Evolutionary conservation across 257 asterid genomes (phyloP), one percentile per base, ranked within the genome.

Genomic region (Ballota nigra): DNA sequence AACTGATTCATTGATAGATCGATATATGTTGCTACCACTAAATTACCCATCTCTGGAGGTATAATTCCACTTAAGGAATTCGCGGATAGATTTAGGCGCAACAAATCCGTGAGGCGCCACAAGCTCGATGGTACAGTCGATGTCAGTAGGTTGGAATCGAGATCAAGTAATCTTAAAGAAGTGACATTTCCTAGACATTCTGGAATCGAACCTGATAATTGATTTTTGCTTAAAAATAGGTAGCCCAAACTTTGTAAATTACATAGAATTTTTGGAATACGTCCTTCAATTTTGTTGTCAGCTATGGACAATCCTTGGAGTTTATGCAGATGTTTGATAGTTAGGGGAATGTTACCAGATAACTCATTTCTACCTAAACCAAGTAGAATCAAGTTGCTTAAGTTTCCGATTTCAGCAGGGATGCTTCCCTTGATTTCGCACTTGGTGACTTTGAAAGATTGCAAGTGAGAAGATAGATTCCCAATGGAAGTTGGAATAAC

Each of bases 121-220:
- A 78, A 22, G 31, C 67, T 38, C 5, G 58, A 7, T 3, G 78
- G 82, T 45, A 78, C 59, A 16, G 65, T 36, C 4, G 75, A 72
- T 58, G 4, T 60, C 57, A 77, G 0, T 34, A 3, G 29, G 68
- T 78, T 77, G 8, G 81, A 77, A 8, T 72, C 20, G 4, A 66
- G 20, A 59, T 2, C 10, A 12, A 77, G 31, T 4, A 10, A 0
- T 12, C 82, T 49, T 18, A 78, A 52, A 52, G 71, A 66, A 7
- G 47, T 31, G 10, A 67, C 8, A 20, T 68, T 67, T 28, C 78
- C 78, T 11, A 78, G 18, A 51, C 82, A 78, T 66, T 66, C 70
- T 0, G 75, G 78, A 29, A 77, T 72, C 0, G 65, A 41, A 22
- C 82, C 73, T n/a, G 69, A 36, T 20, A 78, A 29, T 20, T 53